These are phyloP conservation scores for Afroboletus lepidellus DNA, from an alignment of 1,284 basidiomycete species.

Conservation along the genomic window DNA sequence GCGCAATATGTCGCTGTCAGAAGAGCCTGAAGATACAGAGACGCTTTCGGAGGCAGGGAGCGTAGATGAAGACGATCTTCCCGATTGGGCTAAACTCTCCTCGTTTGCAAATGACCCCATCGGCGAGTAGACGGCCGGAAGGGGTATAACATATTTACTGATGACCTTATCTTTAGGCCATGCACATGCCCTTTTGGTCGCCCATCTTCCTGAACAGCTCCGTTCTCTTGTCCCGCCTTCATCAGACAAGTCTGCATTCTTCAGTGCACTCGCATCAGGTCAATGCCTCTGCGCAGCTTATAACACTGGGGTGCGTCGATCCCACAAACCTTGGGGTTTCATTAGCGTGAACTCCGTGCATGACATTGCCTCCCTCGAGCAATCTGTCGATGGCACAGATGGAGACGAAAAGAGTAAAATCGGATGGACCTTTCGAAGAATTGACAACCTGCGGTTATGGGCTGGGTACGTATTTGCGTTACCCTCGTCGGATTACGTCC, in stretches of 20 bases:
- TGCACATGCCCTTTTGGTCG: constrained; percentile 51
- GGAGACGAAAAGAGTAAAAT: constrained; percentile 39
- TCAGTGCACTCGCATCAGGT: constrained; percentile 69
- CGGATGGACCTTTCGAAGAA: constrained; percentile 79
- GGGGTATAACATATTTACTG: neutral
- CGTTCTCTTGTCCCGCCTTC: constrained; percentile 44
- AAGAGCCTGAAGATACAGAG: constrained; percentile 59
- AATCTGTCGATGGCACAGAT: constrained; percentile 37
- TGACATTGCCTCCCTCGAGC: constrained; percentile 67
- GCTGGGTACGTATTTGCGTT: constrained; percentile 58
- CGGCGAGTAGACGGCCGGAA: constrained; percentile 41
- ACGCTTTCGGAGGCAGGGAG: constrained; percentile 49
- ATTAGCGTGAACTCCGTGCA: constrained; percentile 77
- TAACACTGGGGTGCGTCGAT: constrained; percentile 75
- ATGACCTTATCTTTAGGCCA: constrained; percentile 45
- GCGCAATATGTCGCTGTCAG: constrained; percentile 46
- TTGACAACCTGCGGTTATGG: constrained; percentile 81
- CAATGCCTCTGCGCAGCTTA: constrained; percentile 79
- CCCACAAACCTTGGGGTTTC: constrained; percentile 85
- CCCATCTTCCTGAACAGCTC: constrained; percentile 47
- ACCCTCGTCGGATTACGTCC: neutral
- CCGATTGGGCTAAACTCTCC: constrained; percentile 68
- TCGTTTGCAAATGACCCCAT: constrained; percentile 55
- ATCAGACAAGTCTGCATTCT: constrained; percentile 42
- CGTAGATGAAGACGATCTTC: constrained; percentile 49